Evolutionary conservation across 257 asterid genomes (phyloP).

Genomic region (Fraxinus pennsylvanica): DNA sequence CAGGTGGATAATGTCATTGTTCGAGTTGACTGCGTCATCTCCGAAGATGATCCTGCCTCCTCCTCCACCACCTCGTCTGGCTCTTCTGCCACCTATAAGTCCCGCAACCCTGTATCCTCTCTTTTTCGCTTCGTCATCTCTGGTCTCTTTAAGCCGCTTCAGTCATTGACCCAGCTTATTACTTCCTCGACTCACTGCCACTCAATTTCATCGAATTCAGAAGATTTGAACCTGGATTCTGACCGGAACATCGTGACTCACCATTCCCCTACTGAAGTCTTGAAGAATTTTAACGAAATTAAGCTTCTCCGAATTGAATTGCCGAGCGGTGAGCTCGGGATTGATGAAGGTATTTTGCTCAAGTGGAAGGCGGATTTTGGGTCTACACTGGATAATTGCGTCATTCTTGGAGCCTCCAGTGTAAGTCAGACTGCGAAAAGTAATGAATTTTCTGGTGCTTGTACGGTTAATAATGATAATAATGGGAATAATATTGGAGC

Average conservation of each 20-base stretch:
- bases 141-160: conserved; percentile 56
- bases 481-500: conserved; percentile 19
- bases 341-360: conserved; percentile 70
- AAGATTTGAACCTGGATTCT: conserved; percentile 36
- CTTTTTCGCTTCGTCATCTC: conserved; percentile 53
- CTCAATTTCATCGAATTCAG: conserved; percentile 19
- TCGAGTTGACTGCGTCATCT: conserved; percentile 84
- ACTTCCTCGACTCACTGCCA: conserved; percentile 37
- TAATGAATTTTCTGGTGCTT: conserved; percentile 10
- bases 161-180: conserved; percentile 60
- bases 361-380: conserved; percentile 88
- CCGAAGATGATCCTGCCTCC: conserved; percentile 61
- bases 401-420: conserved; percentile 78
- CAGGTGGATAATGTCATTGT: conserved; percentile 76
- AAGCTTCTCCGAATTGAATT: conserved; percentile 67
- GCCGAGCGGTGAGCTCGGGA: conserved; percentile 81
- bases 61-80: conserved; percentile 31
- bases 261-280: conserved; percentile 79
- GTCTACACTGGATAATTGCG: conserved; percentile 80
- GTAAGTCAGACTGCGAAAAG: conserved; percentile 36
- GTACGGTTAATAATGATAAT: conserved; percentile 12
- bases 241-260: conserved; percentile 67
- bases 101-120: conserved; percentile 54
- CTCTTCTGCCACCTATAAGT: conserved; percentile 39
- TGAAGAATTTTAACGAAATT: conserved; percentile 69